These are phyloP conservation scores for Dothistroma pini DNA, from an alignment of 2,329 filamentous ascomycete species.

Conservation along the genomic window DNA sequence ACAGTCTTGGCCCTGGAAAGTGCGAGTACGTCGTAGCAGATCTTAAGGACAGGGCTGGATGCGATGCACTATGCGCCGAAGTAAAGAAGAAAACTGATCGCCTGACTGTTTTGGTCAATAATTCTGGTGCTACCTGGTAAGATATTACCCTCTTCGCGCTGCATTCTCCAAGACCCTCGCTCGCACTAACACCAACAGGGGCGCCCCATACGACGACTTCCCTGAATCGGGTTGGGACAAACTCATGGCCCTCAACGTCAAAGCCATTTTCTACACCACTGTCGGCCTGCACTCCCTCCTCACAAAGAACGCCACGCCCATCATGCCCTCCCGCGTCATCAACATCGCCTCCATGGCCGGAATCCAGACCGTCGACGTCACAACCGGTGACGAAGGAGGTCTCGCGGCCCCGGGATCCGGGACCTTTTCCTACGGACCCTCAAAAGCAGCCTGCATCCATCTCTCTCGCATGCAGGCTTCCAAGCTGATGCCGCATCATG, in stretches of 20 bases:
- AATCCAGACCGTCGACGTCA: conserved; percentile 45
- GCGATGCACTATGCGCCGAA: conserved; percentile 40
- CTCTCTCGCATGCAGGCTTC: conserved; percentile 53
- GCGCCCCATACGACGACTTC: conserved; percentile 56
- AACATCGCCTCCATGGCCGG: conserved; percentile 48
- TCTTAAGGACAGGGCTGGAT: conserved; percentile 44
- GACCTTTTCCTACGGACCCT: conserved; percentile 46
- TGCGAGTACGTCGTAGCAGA: conserved; percentile 47
- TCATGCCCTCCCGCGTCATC: conserved; percentile 44
- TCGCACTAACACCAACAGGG: conserved; percentile 29
- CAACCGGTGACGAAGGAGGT: conserved; percentile 46
- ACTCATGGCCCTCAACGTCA: conserved; percentile 43
- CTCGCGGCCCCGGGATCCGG: conserved; percentile 46
- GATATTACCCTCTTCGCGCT: background rate
- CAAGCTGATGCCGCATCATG: conserved; percentile 50
- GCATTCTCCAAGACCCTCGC: background rate
- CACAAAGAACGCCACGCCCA: conserved; percentile 39
- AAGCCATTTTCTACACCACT: conserved; percentile 45
- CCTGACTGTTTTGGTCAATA: conserved; percentile 46
- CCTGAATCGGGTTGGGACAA: conserved; percentile 57
- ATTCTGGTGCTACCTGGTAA: conserved; percentile 42
- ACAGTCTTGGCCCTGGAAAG: conserved; percentile 43
- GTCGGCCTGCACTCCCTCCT: conserved; percentile 45
- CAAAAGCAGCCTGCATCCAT: conserved; percentile 53
- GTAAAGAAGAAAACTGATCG: conserved; percentile 45